phyloP scores from a whole-genome alignment of 2,329 filamentous ascomycete genomes.

The Fusarium sp. region DNA sequence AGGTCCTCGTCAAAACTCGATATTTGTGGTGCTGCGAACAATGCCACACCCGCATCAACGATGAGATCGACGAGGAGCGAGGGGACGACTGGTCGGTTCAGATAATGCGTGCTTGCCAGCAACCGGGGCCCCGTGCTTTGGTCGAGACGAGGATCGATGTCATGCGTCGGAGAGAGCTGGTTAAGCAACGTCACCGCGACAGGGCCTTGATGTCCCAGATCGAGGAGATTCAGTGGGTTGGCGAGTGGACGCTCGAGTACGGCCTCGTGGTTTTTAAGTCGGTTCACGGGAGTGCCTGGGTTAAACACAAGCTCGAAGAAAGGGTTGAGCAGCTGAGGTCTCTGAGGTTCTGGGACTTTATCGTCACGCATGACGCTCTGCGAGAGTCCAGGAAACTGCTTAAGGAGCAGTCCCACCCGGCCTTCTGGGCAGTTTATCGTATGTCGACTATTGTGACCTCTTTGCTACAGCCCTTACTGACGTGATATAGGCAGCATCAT shows the following conservation, averaged over 20 bases:
- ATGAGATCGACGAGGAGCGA: constrained; percentile 14
- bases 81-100: constrained; percentile 17
- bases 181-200: constrained; percentile 18
- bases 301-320: neutral
- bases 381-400: constrained; percentile 25
- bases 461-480: neutral
- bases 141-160: constrained; percentile 11
- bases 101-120: neutral
- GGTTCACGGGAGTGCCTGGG: constrained; percentile 8
- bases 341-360: constrained; percentile 38
- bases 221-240: constrained; percentile 44
- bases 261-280: constrained; percentile 38
- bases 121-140: neutral
- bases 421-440: constrained; percentile 25
- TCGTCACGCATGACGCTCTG: constrained; percentile 36
- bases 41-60: constrained; percentile 28
- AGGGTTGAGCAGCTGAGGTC: constrained; percentile 30
- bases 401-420: constrained; percentile 14
- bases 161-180: constrained; percentile 9
- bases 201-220: constrained; percentile 14
- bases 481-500: constrained; percentile 12
- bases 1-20: constrained; percentile 29
- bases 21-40: constrained; percentile 48
- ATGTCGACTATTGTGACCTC: neutral
- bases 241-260: constrained; percentile 45